phyloP scores from a whole-genome alignment of 495 filamentous ascomycete species.

The Pyronema omphalodes region DNA sequence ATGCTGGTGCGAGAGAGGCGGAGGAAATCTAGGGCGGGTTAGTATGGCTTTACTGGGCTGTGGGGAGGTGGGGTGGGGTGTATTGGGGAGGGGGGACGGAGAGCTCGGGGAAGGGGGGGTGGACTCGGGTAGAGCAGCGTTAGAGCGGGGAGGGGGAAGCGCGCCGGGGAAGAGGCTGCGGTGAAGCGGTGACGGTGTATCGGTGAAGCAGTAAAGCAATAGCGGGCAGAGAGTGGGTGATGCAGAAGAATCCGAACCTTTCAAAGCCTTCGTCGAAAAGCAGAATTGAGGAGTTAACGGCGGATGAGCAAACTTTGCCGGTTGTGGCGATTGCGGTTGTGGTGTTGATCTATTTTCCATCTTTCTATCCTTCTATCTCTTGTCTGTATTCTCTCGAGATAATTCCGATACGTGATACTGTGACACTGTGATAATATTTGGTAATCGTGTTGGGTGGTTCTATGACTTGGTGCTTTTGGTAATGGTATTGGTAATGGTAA shows the following conservation, averaged over 20 bases:
- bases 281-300: constrained; percentile 74
- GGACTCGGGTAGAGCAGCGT: not conserved
- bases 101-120: not conserved
- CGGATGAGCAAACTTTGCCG: constrained; percentile 28
- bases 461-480: too few relatives aligned
- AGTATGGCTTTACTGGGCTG: not conserved
- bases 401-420: too few relatives aligned
- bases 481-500: too few relatives aligned
- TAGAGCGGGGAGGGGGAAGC: not conserved
- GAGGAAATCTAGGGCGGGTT: constrained; percentile 56
- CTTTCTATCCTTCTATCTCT: too few relatives aligned
- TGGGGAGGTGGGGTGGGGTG: constrained; percentile 12
- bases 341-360: too few relatives aligned
- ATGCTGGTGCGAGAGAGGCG: constrained; percentile 66
- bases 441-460: too few relatives aligned
- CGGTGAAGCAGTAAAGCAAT: too few relatives aligned
- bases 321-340: not conserved
- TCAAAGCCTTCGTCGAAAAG: constrained; percentile 66
- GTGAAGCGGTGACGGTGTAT: too few relatives aligned
- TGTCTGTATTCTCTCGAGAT: too few relatives aligned
- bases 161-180: too few relatives aligned
- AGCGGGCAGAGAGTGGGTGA: too few relatives aligned
- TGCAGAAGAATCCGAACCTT: constrained; percentile 42
- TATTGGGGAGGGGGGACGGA: constrained; percentile 3
- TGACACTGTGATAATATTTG: too few relatives aligned